These are phyloP conservation scores for Chlorella vulgaris DNA, from an alignment of 139 green algal species.

Conservation along the genomic window DNA sequence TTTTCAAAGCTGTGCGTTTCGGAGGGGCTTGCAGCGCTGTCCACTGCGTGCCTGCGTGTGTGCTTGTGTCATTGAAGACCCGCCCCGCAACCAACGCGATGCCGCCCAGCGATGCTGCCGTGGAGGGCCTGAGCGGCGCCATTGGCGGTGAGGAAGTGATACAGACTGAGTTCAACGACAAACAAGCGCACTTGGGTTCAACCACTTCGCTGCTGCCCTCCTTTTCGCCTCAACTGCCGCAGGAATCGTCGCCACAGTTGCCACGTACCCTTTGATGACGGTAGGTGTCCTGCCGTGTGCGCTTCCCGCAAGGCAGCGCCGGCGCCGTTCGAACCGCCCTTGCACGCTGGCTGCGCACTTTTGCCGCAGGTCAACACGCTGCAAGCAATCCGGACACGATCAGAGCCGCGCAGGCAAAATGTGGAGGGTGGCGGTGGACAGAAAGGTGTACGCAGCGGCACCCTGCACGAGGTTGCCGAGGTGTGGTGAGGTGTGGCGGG, in stretches of 20 bases:
- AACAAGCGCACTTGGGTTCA: background rate
- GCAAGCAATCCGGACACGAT: slow-evolving; percentile 27
- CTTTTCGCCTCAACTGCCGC: background rate
- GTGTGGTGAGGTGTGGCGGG: background rate
- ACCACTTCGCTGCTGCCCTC: background rate
- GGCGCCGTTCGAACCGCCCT: no score
- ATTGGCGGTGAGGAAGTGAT: slow-evolving; percentile 26
- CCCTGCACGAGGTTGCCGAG: slow-evolving; percentile 15
- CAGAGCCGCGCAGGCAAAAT: background rate
- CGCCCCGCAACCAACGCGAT: no score
- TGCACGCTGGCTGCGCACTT: background rate
- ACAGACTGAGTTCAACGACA: background rate
- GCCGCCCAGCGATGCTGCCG: slow-evolving; percentile 44
- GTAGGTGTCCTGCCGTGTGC: slow-evolving; percentile 40
- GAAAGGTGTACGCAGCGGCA: background rate
- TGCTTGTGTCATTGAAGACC: no score
- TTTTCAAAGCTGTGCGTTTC: no score
- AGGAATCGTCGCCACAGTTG: slow-evolving; percentile 57
- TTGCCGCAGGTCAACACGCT: slow-evolving; percentile 39
- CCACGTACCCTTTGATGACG: slow-evolving; percentile 83
- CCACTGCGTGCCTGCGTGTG: background rate
- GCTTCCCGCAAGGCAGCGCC: background rate
- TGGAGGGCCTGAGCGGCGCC: slow-evolving; percentile 60
- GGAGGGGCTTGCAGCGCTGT: no score
- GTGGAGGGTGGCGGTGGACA: background rate